Percentiles rank a stretch among this genome's conserved stretches.
These are phyloP conservation scores for Eucalyptus urophylla DNA, from an alignment of 345 rosid genomes.

Conservation along the genomic window DNA sequence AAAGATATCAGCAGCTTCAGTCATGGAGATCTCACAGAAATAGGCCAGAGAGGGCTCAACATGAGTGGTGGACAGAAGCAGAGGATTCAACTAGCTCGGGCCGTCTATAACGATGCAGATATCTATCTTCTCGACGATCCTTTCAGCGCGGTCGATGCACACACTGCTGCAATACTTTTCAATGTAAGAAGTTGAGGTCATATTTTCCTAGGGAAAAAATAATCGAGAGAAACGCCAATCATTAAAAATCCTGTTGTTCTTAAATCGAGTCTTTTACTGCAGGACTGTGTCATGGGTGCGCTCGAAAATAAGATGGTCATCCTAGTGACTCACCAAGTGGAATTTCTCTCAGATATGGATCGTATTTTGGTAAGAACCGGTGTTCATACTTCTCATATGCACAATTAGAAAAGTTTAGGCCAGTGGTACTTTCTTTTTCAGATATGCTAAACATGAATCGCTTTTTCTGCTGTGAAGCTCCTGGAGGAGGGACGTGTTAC, in stretches of 20 bases:
- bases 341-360: constrained; percentile 60
- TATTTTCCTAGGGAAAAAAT: background rate
- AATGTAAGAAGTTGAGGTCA: constrained; percentile 23
- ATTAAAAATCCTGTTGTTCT: background rate
- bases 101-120: constrained; percentile 60
- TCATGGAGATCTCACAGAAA: constrained; percentile 75
- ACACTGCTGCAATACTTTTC: constrained; percentile 62
- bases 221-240: background rate
- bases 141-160: constrained; percentile 82
- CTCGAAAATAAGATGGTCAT: constrained; percentile 48
- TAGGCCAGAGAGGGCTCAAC: constrained; percentile 81
- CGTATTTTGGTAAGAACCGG: constrained; percentile 34
- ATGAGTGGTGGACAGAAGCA: constrained; percentile 91
- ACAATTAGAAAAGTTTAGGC: background rate
- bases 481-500: constrained; percentile 52
- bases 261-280: constrained; percentile 1
- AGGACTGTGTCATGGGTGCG: constrained; percentile 64
- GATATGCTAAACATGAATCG: background rate
- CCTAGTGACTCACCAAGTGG: constrained; percentile 83
- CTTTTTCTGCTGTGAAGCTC: constrained; percentile 17
- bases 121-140: constrained; percentile 77
- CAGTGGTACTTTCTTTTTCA: background rate
- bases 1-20: constrained; percentile 48
- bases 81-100: constrained; percentile 77
- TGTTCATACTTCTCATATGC: background rate